Evolutionary conservation across 1,284 basidiomycete genomes (phyloP).

Genomic region (Singerocomus inundabilis): DNA sequence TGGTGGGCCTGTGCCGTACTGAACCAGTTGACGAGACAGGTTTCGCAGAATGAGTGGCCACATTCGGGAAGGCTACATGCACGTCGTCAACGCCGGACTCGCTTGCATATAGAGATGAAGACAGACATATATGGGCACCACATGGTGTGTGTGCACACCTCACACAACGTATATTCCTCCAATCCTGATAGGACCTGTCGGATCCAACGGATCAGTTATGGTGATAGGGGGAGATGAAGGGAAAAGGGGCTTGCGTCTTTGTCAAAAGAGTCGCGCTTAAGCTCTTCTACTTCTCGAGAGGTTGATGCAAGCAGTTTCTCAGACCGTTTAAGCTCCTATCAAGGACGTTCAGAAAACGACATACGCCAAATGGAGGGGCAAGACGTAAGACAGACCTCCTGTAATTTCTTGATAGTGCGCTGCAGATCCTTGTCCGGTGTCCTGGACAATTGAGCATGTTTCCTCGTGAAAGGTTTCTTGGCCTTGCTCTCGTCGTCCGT

Average conservation of each 20-base stretch:
- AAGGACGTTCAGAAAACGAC: not conserved
- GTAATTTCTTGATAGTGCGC: constrained; percentile 21
- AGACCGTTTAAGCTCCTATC: constrained; percentile 18
- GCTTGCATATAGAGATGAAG: constrained; percentile 3
- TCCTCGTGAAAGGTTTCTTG: constrained; percentile 10
- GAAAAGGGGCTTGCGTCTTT: constrained; percentile 6
- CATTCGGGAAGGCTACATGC: constrained; percentile 53
- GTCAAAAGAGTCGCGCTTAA: constrained; percentile 13
- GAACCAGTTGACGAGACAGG: constrained; percentile 69
- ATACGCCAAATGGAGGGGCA: not conserved
- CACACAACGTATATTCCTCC: constrained; percentile 57
- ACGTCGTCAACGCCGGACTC: constrained; percentile 2
- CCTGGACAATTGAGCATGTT: constrained; percentile 1
- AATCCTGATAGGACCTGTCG: constrained; percentile 31
- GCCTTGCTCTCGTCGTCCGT: constrained; percentile 28
- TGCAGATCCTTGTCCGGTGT: constrained; percentile 12
- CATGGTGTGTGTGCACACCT: constrained; percentile 60
- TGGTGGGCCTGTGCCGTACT: constrained; percentile 49
- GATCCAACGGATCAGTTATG: not conserved
- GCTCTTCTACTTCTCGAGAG: constrained; percentile 21
- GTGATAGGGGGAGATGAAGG: not conserved
- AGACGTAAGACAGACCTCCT: constrained; percentile 17
- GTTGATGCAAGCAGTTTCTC: constrained; percentile 8
- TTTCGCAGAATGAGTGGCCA: constrained; percentile 67
- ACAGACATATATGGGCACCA: constrained; percentile 64